A percentile compares a stretch with the other conserved stretches of the same genome.
These are phyloP conservation scores for Kodamaea kakaduensis DNA, from an alignment of 805 yeast genomes.

Conservation along the genomic window DNA sequence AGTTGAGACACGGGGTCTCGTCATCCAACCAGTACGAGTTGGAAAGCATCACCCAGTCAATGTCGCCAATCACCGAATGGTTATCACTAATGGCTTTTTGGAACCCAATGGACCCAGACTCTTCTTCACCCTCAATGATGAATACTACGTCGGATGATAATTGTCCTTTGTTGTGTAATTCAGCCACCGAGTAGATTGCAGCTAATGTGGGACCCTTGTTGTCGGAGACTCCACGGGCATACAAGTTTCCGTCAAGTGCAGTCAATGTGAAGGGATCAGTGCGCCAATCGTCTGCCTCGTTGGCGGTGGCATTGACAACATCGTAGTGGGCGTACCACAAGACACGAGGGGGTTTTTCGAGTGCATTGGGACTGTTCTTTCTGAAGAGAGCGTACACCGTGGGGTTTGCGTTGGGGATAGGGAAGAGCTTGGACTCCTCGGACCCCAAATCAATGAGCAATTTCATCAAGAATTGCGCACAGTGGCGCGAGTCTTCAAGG, in stretches of 20 bases:
- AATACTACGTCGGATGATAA: slow-evolving; percentile 74
- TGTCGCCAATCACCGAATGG: slow-evolving; percentile 53
- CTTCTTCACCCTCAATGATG: slow-evolving; percentile 93
- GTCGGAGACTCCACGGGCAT: slow-evolving; percentile 91
- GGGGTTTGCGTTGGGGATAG: slow-evolving; percentile 79
- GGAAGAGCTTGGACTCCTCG: slow-evolving; percentile 57
- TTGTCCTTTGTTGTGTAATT: slow-evolving; percentile 46
- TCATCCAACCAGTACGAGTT: slow-evolving; percentile 95
- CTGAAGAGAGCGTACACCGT: slow-evolving; percentile 73
- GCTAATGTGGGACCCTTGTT: slow-evolving; percentile 93
- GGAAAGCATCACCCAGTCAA: slow-evolving; percentile 87
- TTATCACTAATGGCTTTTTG: slow-evolving; percentile 56
- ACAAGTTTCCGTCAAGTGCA: slow-evolving; percentile 77
- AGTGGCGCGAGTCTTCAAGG: slow-evolving; percentile 76
- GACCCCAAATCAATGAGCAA: slow-evolving; percentile 70
- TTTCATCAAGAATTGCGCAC: slow-evolving; percentile 71
- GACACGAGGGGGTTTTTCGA: slow-evolving; percentile 33
- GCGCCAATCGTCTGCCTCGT: slow-evolving; percentile 54
- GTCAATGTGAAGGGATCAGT: slow-evolving; percentile 75
- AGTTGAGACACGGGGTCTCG: slow-evolving; percentile 82
- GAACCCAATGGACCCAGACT: slow-evolving; percentile 86
- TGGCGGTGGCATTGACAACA: slow-evolving; percentile 73
- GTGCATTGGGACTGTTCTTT: slow-evolving; percentile 32
- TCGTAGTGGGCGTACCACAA: slow-evolving; percentile 97
- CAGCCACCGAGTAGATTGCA: slow-evolving; percentile 82